Evolutionary conservation across 352 stramenopile genomes (phyloP), one percentile per base, ranked within the genome.

Genomic region (Phytophthora uliginosa): DNA sequence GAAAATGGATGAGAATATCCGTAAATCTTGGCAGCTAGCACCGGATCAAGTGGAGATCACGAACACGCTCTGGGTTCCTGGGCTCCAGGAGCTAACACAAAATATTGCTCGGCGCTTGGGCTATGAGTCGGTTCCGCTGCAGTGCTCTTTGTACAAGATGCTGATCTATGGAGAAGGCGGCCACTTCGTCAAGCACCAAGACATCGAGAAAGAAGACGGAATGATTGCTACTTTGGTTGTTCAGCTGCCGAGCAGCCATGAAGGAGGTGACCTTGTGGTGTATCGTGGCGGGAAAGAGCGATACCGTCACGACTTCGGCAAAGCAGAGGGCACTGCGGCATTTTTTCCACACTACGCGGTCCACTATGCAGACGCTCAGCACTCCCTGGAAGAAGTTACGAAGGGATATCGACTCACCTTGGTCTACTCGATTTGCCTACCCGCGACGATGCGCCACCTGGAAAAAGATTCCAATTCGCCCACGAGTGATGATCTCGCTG

Each of bases 141-240:
- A 52, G 2, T 73, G 76, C 22, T n/a, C 51, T 5, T 45, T 75
- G 38, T 84, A 88, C 78, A 88, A 89, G 61, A n/a, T 89, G 33
- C 52, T 89, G 15, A 56, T 90, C 17, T 88, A 88, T 15, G 82
- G 75, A 47, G 15, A 74, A 55, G 79, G 69, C 42, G 71, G 79
- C 17, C 40, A 84, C 47, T 89, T 85, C 59, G 38, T 71, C 2
- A 76, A 74, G 9, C 78, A 89, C 54, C 71, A 81, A 50, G 80
- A 89, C 55, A 89, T 74, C 5, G 81, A 91, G 71, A 88, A 89
- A 33, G 63, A 91, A 45, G 73, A 72, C 8, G 80, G 77, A 13
- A 87, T 83, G 84, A 83, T 87, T 33, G 82, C 78, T 2, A 89
- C 79, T 18, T 54, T 91, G 10, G 67, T 89, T 18, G n/a, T 91